Percentiles rank a stretch among this genome's conserved stretches.
These are phyloP conservation scores for Suillus luteus DNA, from an alignment of 768 basidiomycete genomes.

Conservation along the genomic window DNA sequence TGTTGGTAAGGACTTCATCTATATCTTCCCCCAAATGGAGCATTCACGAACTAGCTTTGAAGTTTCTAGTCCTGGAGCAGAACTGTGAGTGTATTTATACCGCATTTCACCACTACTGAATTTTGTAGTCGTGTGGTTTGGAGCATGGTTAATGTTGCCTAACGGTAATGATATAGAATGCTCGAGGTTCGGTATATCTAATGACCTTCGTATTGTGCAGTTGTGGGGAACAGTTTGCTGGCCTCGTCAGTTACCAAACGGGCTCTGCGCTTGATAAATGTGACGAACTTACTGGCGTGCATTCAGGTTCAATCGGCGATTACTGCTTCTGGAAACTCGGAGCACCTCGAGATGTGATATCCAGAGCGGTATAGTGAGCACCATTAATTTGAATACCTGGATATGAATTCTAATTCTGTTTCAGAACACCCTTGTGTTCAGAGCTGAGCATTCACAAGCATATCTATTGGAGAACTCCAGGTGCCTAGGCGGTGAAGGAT, in stretches of 20 bases:
- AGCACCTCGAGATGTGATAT: neutral
- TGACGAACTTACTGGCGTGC: neutral
- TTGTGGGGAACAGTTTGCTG: neutral
- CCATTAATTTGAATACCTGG: neutral
- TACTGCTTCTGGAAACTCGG: neutral
- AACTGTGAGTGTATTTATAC: neutral
- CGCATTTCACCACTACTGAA: neutral
- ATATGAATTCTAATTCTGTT: neutral
- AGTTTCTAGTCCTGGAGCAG: neutral
- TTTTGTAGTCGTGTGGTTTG: neutral
- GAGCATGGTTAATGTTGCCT: neutral
- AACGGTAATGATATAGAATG: neutral
- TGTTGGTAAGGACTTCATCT: neutral
- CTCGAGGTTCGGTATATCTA: neutral
- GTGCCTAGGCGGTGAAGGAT: neutral
- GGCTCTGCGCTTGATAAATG: neutral
- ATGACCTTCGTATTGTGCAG: neutral
- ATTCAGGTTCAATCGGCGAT: neutral
- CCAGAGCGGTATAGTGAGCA: neutral
- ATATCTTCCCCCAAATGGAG: neutral
- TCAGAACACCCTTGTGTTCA: neutral
- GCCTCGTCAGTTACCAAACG: neutral
- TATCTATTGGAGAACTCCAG: neutral
- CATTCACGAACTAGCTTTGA: neutral
- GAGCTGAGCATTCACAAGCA: neutral